A percentile compares a stretch with the other conserved stretches of the same genome.
phyloP scores from a whole-genome alignment of 495 filamentous ascomycete genomes.

The Eremomyces bilateralis region DNA sequence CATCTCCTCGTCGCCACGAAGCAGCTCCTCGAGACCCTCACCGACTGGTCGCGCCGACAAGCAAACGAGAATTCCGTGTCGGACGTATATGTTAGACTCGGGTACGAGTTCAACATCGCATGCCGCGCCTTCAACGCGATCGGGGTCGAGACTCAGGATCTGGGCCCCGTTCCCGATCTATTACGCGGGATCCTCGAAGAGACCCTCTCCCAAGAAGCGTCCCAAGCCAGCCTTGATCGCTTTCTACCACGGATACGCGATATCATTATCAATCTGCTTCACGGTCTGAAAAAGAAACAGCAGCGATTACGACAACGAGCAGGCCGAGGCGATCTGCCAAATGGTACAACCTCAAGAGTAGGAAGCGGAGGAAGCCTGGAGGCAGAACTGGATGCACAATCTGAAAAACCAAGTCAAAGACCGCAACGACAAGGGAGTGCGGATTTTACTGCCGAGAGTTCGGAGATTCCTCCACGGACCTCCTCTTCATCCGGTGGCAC shows the following conservation, averaged over 20 bases:
- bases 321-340: conserved; percentile 34
- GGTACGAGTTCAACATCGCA: conserved; percentile 97
- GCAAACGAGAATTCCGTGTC: conserved; percentile 88
- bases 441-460: conserved; percentile 27
- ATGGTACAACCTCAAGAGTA: conserved; percentile 11
- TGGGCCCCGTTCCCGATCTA: conserved; percentile 86
- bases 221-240: conserved; percentile 69
- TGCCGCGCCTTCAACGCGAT: conserved; percentile 91
- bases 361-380: conserved; percentile 12
- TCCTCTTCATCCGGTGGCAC: conserved; percentile 20
- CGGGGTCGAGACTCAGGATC: conserved; percentile 78
- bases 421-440: conserved; percentile 26
- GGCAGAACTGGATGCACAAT: too few species aligned
- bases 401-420: too few species aligned
- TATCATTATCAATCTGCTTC: conserved; percentile 92
- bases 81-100: conserved; percentile 89
- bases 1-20: conserved; percentile 95
- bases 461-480: conserved; percentile 23
- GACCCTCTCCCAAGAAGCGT: conserved; percentile 90
- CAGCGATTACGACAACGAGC: conserved; percentile 69
- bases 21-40: conserved; percentile 89
- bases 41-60: conserved; percentile 81
- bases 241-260: conserved; percentile 86
- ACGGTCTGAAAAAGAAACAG: conserved; percentile 91
- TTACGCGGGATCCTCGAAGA: conserved; percentile 81